Percentiles rank a stretch among this genome's conserved stretches.
Conservation (phyloP, 2,329 filamentous ascomycete species). For the Epicoccum nigrum region DNA sequence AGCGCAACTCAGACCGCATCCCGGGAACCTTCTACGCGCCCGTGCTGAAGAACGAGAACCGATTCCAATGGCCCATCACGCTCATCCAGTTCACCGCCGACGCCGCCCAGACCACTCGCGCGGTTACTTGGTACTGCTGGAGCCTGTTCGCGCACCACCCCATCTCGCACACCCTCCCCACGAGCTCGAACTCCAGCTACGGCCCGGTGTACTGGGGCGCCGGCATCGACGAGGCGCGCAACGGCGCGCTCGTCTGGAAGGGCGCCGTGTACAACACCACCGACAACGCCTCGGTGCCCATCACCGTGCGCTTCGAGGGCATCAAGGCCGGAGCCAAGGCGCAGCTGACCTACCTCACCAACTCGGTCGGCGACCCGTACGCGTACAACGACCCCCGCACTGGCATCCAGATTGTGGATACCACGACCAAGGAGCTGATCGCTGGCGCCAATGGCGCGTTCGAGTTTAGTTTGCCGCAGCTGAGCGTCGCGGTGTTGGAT, state of each 20-base stretch:
- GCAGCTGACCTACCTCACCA: conserved; percentile 52
- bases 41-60: conserved; percentile 43
- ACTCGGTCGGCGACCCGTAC: conserved; percentile 46
- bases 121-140: conserved; percentile 44
- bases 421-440: conserved; percentile 23
- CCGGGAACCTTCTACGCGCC: conserved; percentile 54
- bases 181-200: conserved; percentile 43
- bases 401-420: conserved; percentile 53
- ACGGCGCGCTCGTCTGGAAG: conserved; percentile 51
- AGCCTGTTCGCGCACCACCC: conserved; percentile 51
- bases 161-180: conserved; percentile 54
- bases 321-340: conserved; percentile 35
- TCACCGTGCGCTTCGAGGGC: conserved; percentile 39
- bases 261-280: conserved; percentile 58
- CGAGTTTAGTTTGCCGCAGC: conserved; percentile 59
- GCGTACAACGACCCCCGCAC: conserved; percentile 53
- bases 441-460: conserved; percentile 56
- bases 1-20: conserved; percentile 67
- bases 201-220: conserved; percentile 56
- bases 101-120: conserved; percentile 37
- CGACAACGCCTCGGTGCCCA: conserved; percentile 26
- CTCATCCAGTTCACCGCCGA: conserved; percentile 52
- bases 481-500: conserved; percentile 64
- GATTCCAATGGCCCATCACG: conserved; percentile 47
- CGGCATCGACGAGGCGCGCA: conserved; percentile 43